Evolutionary conservation across 2,329 filamentous ascomycete species (phyloP).

Genomic region (Curvularia sp.): DNA sequence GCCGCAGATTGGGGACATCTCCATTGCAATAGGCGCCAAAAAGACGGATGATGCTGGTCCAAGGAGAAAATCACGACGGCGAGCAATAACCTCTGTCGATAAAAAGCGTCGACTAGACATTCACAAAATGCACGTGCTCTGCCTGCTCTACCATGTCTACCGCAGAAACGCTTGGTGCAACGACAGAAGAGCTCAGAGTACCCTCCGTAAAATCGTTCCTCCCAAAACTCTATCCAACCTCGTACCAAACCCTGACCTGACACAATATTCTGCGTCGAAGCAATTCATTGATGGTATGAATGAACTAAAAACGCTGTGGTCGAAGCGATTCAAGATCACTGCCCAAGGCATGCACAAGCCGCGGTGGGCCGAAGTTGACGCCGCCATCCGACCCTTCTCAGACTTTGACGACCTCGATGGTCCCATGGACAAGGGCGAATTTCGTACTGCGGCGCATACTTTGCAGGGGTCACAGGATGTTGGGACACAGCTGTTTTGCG

Average conservation of each 20-base stretch:
- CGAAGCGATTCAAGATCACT: slow-evolving; percentile 72
- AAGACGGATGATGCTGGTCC: slow-evolving; percentile 43
- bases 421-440: slow-evolving; percentile 74
- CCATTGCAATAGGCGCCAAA: slow-evolving; percentile 51
- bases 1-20: slow-evolving; percentile 50
- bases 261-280: slow-evolving; percentile 78
- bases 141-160: slow-evolving; percentile 78
- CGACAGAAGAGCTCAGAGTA: slow-evolving; percentile 70
- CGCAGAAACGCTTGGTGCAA: slow-evolving; percentile 91
- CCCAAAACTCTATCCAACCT: slow-evolving; percentile 72
- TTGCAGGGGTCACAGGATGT: slow-evolving; percentile 86
- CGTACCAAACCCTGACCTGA: slow-evolving; percentile 69
- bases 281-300: slow-evolving; percentile 82
- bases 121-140: slow-evolving; percentile 88
- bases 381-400: slow-evolving; percentile 60
- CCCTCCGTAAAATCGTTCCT: slow-evolving; percentile 62
- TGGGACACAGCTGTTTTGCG: slow-evolving; percentile 89
- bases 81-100: slow-evolving; percentile 63
- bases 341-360: slow-evolving; percentile 56
- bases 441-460: slow-evolving; percentile 71
- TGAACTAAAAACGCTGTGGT: slow-evolving; percentile 72
- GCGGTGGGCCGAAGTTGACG: slow-evolving; percentile 75
- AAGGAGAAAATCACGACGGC: slow-evolving; percentile 53
- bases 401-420: slow-evolving; percentile 69
- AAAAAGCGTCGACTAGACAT: slow-evolving; percentile 71